Conservation (phyloP, 306 rosid genomes). For the Trifolium fragiferum region DNA sequence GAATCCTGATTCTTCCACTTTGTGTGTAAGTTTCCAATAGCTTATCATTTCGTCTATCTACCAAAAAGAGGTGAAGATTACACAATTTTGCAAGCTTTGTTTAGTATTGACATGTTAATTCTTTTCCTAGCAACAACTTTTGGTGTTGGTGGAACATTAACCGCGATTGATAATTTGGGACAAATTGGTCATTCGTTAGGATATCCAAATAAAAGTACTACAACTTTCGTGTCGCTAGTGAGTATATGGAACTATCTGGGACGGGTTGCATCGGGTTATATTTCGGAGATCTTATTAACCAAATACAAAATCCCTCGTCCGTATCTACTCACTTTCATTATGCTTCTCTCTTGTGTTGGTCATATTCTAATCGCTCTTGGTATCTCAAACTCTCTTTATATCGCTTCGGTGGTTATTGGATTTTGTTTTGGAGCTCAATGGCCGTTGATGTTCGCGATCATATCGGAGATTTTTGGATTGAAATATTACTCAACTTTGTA, state of each 20-base stretch:
- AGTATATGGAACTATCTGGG: slow-evolving; percentile 84
- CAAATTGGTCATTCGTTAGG: slow-evolving; percentile 70
- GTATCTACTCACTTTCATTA: slow-evolving; percentile 52
- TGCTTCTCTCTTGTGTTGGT: slow-evolving; percentile 64
- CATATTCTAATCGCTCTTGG: slow-evolving; percentile 67
- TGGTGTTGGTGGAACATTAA: slow-evolving; percentile 69
- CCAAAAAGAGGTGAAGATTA: slow-evolving; percentile 64
- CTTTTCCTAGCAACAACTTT: slow-evolving; percentile 52
- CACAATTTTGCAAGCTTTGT: slow-evolving; percentile 67
- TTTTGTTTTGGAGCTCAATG: slow-evolving; percentile 78
- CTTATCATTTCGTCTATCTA: too few relatives aligned
- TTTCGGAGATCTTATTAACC: slow-evolving; percentile 60
- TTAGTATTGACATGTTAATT: slow-evolving; percentile 71
- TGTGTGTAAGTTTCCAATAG: too few relatives aligned
- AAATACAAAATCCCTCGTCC: slow-evolving; percentile 74
- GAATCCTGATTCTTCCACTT: too few relatives aligned
- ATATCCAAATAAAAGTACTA: slow-evolving; percentile 57
- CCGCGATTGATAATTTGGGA: slow-evolving; percentile 71
- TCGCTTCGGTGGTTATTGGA: slow-evolving; percentile 63
- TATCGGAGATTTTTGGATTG: slow-evolving; percentile 72
- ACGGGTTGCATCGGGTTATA: slow-evolving; percentile 57
- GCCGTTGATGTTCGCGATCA: slow-evolving; percentile 73
- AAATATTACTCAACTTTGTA: slow-evolving; percentile 74
- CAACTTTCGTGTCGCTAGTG: slow-evolving; percentile 70
- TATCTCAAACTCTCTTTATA: slow-evolving; percentile 59